Base-by-base conservation (phyloP, 768 basidiomycete genomes). In the Cystobasidium onofrii region DNA sequence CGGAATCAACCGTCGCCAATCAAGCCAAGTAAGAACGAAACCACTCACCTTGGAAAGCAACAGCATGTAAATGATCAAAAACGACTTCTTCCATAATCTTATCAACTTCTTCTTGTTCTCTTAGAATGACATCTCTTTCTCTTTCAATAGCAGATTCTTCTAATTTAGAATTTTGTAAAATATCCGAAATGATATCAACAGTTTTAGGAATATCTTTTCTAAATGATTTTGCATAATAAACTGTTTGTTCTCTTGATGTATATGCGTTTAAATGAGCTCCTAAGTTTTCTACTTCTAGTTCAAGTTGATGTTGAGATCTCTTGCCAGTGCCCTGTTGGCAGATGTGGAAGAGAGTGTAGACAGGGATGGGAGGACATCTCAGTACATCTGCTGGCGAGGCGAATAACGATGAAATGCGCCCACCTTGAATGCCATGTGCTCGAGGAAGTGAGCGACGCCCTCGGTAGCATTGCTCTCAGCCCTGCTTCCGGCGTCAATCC, bases 221-320 rank as follows among this genome's bases (percentile, higher is more conserved):
- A 88, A 99, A 98, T 81, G 90, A 89, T 86, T 98, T 97, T 79
- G 95, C 95, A 80, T 97, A 97, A 85, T 97, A 99, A 71, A 97
- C 94, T 25, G 96, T 99, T 83, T 98, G 95, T 84, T 99, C 96
- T 75, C 96, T 87, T 29, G 94, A 96, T 10, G 96, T 99, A 84
- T 97, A 98, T 62, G 96, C 95, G 81, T 98, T 98, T 73, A 99
- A 84, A 81, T 97, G 93, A 20, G 94, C 92, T 77, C 96, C 96
- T 73, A 98, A 85, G 83, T 96, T 94, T 84, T 99, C 96, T 27
- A 98, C 95, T 82, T 97, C 93, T 73, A 97, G 86, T 83, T 98
- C 96, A 62, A 99, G 87, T 20, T 87, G 85, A 77, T 92, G 89
- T 82, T 98, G 95, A 41, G 87, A 86, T 74, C 96, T 89, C 76